These are phyloP conservation scores for Geotrichum reessii DNA, from an alignment of 1,139 yeast species.

Conservation along the genomic window DNA sequence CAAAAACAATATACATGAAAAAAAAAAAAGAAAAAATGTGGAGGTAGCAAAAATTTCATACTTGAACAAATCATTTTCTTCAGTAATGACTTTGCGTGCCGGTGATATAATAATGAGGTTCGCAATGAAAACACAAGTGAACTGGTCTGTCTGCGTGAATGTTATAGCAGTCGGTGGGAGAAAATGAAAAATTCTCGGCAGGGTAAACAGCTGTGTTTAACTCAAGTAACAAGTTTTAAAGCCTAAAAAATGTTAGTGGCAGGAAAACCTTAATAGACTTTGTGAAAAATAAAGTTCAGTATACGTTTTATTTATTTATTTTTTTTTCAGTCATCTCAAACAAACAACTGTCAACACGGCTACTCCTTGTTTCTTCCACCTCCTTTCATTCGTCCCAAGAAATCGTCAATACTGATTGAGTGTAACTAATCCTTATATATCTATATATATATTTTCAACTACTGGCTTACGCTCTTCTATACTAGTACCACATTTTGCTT, in stretches of 20 bases:
- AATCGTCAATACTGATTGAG: not conserved
- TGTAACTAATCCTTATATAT: no score
- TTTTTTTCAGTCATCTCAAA: not conserved
- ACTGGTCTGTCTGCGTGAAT: not conserved
- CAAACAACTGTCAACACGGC: not conserved
- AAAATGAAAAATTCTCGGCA: not conserved
- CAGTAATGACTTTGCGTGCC: not conserved
- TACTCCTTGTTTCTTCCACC: not conserved
- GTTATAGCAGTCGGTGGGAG: not conserved
- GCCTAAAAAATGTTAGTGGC: not conserved
- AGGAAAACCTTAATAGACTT: not conserved
- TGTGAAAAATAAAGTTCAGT: not conserved
- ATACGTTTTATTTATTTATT: not conserved
- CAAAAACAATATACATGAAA: not conserved
- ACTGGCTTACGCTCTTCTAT: not conserved
- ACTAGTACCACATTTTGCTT: no score
- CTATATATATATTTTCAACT: not conserved
- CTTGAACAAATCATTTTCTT: conserved; percentile 32
- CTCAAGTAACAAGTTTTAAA: not conserved
- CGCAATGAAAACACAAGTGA: not conserved
- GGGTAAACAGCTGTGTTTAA: no score
- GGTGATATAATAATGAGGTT: conserved; percentile 1
- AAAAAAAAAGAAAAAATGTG: no score
- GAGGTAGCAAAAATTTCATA: conserved; percentile 23
- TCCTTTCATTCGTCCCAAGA: not conserved